A percentile compares a stretch with the other conserved stretches of the same genome.
phyloP scores from a whole-genome alignment of 2,329 filamentous ascomycete species.

The Colletotrichum navitas region DNA sequence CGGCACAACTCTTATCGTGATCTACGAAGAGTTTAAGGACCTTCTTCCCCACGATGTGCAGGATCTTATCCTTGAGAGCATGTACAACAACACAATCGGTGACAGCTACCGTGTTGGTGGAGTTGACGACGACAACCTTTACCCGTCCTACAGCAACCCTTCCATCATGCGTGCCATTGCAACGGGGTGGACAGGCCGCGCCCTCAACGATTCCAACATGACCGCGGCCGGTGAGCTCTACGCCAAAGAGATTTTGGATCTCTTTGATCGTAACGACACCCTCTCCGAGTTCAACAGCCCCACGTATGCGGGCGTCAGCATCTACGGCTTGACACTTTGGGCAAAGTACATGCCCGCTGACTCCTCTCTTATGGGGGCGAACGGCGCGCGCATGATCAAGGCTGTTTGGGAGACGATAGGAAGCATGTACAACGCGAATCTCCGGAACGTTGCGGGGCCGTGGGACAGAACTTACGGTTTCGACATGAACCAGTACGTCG shows the following conservation, averaged over 20 bases:
- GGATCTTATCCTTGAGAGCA: constrained; percentile 62
- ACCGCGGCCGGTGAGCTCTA: constrained; percentile 68
- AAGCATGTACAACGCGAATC: constrained; percentile 67
- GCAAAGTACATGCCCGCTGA: constrained; percentile 67
- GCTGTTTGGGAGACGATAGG: constrained; percentile 65
- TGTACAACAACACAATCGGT: constrained; percentile 67
- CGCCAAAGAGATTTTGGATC: constrained; percentile 65
- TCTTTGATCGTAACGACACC: constrained; percentile 68
- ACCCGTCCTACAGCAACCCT: constrained; percentile 54
- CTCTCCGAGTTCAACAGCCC: constrained; percentile 57
- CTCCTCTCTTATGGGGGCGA: constrained; percentile 63
- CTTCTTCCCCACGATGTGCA: constrained; percentile 54
- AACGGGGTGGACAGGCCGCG: constrained; percentile 68
- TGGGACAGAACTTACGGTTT: constrained; percentile 75
- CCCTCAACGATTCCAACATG: constrained; percentile 68
- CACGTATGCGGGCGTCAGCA: constrained; percentile 72
- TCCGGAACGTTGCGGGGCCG: constrained; percentile 72
- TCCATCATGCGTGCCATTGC: constrained; percentile 72
- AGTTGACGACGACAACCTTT: constrained; percentile 50
- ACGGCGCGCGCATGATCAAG: constrained; percentile 64
- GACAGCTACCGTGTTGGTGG: constrained; percentile 73
- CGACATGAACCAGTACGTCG: constrained; percentile 72
- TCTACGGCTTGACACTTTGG: constrained; percentile 70
- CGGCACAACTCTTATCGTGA: constrained; percentile 69
- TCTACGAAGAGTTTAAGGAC: constrained; percentile 68